Base-by-base conservation (phyloP, 208 protist genomes). In the Crithidia bombi region DNA sequence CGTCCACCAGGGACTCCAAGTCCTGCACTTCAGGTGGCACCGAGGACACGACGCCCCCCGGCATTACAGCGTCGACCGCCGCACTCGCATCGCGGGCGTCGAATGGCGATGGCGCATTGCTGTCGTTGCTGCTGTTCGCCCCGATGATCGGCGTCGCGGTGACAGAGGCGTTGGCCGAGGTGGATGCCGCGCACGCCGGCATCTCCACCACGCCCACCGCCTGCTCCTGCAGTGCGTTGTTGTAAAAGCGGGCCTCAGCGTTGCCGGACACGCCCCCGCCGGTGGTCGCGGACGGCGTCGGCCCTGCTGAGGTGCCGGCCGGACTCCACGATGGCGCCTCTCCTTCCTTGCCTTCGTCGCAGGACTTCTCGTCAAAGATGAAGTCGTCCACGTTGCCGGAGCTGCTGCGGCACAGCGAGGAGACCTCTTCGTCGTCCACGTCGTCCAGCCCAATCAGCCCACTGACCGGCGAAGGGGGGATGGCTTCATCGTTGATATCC, bases 1-100 rank as follows among this genome's bases (percentile, higher is more conserved):
- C 83, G 25, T 94, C 85, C 12, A 91, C 78, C 12, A 94, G 75
- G 10, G 78, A 84, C 52, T 94, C 85, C 32, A 91, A 38, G 54
- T 91, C 88, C 51, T 90, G 77, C 68, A 87, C 61, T 32, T 93
- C 87, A 15, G 75, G 75, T 17, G 83, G 54, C 19, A 81, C 59
- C n/a, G 79, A 47, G 26, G 59, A n/a, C 5, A 63, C 23, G 0
- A 49, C 19, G 33, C 23, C 39, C 28, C 33, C 14, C 5, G 19
- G 5, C 14, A 3, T 33, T 6, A 56, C 21, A 19, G 19, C 50
- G 25, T 79, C 71, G 23, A 35, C 21, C 46, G 28, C 36, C 15
- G 14, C 52, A 23, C 41, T 35, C 55, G 49, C 67, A 9, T 26
- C 23, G 6, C 46, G 50, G 21, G 14, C 38, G 26, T 49, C 30